Conservation (phyloP, 371 early-diverging fungal genomes). For the Nematocida sp. region DNA sequence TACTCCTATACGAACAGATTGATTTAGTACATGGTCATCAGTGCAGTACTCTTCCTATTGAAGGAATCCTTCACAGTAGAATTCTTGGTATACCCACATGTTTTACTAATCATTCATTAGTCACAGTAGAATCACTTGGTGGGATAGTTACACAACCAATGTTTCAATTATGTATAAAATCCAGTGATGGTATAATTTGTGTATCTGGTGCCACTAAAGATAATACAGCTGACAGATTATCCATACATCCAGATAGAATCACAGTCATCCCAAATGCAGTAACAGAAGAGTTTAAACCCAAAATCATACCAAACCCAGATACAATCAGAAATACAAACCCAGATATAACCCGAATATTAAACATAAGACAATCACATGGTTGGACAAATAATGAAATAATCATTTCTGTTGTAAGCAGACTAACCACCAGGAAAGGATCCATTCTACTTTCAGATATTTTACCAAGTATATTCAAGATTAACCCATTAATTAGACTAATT, state of each 20-base stretch:
- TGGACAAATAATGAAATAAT: background rate
- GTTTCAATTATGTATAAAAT: constrained; percentile 83
- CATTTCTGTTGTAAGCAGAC: constrained; percentile 79
- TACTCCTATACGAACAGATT: constrained; percentile 82
- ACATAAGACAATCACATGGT: background rate
- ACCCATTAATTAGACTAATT: constrained; percentile 79
- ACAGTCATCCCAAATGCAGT: constrained; percentile 98
- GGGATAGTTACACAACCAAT: constrained; percentile 87
- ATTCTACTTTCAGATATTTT: constrained; percentile 85
- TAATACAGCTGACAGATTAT: constrained; percentile 87
- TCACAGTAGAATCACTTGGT: constrained; percentile 87
- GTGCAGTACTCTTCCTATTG: constrained; percentile 85
- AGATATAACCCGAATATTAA: background rate
- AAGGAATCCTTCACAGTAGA: constrained; percentile 87
- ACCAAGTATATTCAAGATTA: constrained; percentile 81
- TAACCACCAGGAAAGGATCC: constrained; percentile 91
- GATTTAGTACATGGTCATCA: constrained; percentile 95
- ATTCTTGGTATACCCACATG: constrained; percentile 87
- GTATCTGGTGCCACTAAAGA: constrained; percentile 95
- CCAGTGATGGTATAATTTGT: constrained; percentile 90
- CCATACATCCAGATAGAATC: constrained; percentile 80
- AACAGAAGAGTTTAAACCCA: constrained; percentile 62
- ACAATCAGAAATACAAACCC: no score
- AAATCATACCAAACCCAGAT: background rate
- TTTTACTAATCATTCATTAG: constrained; percentile 96